Conservation (phyloP, 805 yeast species). For the Kockiozyma suomiensis region DNA sequence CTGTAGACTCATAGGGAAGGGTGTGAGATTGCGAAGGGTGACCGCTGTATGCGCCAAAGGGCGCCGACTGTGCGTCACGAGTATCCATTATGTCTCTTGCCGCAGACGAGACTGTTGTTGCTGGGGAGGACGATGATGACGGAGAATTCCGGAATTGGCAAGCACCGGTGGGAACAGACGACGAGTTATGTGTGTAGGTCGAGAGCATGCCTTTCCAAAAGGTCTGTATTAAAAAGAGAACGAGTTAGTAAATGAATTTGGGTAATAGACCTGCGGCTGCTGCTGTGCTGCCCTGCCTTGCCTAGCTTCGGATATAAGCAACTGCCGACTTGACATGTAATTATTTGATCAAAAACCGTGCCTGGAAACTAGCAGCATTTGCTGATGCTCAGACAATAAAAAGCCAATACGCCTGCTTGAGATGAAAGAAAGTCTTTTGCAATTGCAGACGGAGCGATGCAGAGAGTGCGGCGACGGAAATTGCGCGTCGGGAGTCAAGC, state of each 20-base stretch:
- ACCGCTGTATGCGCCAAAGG: constrained; percentile 20
- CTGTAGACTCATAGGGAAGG: constrained; percentile 19
- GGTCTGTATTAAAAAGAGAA: too few relatives aligned
- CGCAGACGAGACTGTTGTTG: not conserved
- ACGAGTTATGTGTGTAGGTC: not conserved
- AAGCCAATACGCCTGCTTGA: too few relatives aligned
- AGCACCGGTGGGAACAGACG: not conserved
- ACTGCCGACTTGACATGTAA: too few relatives aligned
- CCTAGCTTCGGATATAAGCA: not conserved
- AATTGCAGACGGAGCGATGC: too few relatives aligned
- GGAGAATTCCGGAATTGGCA: not conserved
- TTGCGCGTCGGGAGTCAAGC: not conserved
- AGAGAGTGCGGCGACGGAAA: not conserved
- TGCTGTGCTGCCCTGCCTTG: too few relatives aligned
- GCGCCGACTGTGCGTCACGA: constrained; percentile 25
- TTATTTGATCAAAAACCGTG: too few relatives aligned
- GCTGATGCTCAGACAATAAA: too few relatives aligned
- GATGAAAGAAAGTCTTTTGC: too few relatives aligned
- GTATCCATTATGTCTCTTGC: constrained; percentile 21
- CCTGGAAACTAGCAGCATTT: too few relatives aligned
- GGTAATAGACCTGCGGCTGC: not conserved
- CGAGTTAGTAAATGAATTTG: too few relatives aligned
- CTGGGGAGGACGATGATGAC: not conserved
- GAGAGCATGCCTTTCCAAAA: not conserved
- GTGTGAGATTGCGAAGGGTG: constrained; percentile 14